Evolutionary conservation across 345 rosid genomes (phyloP).

Genomic region (Viola odorata): DNA sequence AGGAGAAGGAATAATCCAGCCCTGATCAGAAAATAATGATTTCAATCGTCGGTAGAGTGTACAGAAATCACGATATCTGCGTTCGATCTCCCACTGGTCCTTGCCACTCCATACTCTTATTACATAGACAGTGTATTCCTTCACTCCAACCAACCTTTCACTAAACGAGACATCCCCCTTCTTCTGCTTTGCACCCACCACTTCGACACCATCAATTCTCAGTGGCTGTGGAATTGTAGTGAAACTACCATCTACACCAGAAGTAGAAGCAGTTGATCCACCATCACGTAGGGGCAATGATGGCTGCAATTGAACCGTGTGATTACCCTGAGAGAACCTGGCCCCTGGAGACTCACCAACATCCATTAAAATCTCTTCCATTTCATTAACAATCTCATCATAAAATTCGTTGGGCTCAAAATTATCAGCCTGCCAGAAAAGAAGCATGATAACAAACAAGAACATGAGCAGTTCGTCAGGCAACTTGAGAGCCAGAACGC

Average conservation of each 20-base stretch:
- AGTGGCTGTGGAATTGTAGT: constrained; percentile 27
- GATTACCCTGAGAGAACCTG: constrained; percentile 47
- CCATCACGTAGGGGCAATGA: constrained; percentile 64
- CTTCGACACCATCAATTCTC: constrained; percentile 75
- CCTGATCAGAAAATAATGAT: constrained; percentile 63
- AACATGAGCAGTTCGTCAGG: constrained; percentile 18
- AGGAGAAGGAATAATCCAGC: constrained; percentile 78
- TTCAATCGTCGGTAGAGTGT: constrained; percentile 77
- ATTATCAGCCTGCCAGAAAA: constrained; percentile 32
- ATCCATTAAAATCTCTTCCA: constrained; percentile 92
- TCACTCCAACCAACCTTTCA: constrained; percentile 95
- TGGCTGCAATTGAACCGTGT: constrained; percentile 41
- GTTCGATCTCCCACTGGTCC: constrained; percentile 85
- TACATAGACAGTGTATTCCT: constrained; percentile 76
- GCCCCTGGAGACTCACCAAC: constrained; percentile 65
- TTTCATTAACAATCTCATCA: constrained; percentile 88
- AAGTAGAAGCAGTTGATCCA: constrained; percentile 69
- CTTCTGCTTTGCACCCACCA: constrained; percentile 86
- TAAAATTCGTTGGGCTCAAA: constrained; percentile 52
- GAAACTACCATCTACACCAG: constrained; percentile 43
- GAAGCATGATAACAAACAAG: constrained; percentile 2
- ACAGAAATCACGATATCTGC: constrained; percentile 87
- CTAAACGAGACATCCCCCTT: constrained; percentile 85
- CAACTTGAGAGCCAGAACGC: constrained; percentile 1
- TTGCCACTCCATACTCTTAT: constrained; percentile 75